These are phyloP conservation scores for Mychonastes homosphaera DNA, from an alignment of 139 green algal species.

Conservation along the genomic window DNA sequence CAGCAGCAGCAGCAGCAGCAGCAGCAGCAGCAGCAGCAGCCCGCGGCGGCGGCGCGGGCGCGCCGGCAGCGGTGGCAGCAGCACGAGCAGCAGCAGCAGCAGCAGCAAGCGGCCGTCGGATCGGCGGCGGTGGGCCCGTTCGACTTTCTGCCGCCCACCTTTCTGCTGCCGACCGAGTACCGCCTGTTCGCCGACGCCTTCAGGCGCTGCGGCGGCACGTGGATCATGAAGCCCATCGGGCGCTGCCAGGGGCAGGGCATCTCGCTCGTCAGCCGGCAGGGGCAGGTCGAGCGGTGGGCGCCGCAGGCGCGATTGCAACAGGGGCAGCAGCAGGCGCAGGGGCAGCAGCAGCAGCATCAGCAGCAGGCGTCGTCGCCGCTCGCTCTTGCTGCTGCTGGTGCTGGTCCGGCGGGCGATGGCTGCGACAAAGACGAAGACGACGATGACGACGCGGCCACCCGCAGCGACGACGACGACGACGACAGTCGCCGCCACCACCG, in stretches of 20 bases:
- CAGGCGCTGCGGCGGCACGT: slow-evolving; percentile 47
- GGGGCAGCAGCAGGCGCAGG: not conserved
- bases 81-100: slow-evolving; percentile 4
- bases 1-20: not conserved
- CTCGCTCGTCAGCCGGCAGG: slow-evolving; percentile 80
- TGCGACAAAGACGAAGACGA: not conserved
- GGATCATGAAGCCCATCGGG: slow-evolving; percentile 82
- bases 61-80: not conserved
- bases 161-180: slow-evolving; percentile 60
- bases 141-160: slow-evolving; percentile 62
- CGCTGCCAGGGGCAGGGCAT: slow-evolving; percentile 69
- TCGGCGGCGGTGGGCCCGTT: no score
- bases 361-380: not conserved
- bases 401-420: not conserved
- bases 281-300: slow-evolving; percentile 37
- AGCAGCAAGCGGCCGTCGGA: not conserved
- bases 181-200: slow-evolving; percentile 79
- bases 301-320: not conserved
- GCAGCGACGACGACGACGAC: no score
- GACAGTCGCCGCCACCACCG: no score
- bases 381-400: slow-evolving; percentile 1
- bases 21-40: not conserved
- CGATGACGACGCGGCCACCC: no score
- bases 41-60: not conserved
- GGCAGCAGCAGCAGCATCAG: not conserved